Evolutionary conservation across 1,139 yeast genomes (phyloP).

Genomic region (Yamadazyma mexicana): DNA sequence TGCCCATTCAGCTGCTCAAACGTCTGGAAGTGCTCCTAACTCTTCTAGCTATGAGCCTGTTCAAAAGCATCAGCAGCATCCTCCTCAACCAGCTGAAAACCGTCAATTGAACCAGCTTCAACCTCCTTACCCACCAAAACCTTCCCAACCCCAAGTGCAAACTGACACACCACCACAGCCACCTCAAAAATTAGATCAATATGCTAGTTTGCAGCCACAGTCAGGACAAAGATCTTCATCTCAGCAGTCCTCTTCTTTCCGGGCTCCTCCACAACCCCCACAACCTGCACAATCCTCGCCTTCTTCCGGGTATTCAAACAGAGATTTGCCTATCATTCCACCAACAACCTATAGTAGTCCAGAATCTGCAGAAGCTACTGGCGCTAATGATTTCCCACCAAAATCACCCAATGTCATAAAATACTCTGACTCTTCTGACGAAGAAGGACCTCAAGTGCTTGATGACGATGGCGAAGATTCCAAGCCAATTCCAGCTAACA

Average conservation of each 20-base stretch:
- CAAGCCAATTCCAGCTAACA: conserved; percentile 6
- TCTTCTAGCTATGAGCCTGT: conserved; percentile 1
- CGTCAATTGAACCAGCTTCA: not conserved
- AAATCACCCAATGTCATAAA: conserved; percentile 31
- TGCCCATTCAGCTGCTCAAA: not conserved
- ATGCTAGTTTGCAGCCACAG: too few species aligned
- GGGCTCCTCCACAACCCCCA: conserved; percentile 2
- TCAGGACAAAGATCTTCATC: too few species aligned
- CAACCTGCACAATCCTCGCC: conserved; percentile 9
- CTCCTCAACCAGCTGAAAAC: conserved; percentile 2
- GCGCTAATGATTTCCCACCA: conserved; percentile 7
- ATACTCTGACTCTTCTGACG: conserved; percentile 25
- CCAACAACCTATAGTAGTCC: conserved; percentile 3
- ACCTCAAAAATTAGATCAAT: too few species aligned
- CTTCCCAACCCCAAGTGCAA: conserved; percentile 1
- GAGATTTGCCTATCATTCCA: conserved; percentile 16
- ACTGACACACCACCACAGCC: not conserved
- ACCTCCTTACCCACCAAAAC: conserved; percentile 1
- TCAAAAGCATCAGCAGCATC: conserved; percentile 8
- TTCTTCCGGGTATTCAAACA: conserved; percentile 7
- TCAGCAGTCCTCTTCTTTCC: not conserved
- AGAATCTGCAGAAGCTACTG: conserved; percentile 3
- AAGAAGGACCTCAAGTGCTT: conserved; percentile 20
- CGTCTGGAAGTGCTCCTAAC: not conserved
- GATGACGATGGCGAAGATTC: conserved; percentile 8